These are phyloP conservation scores for Apiospora sp. DNA, from an alignment of 2,329 filamentous ascomycete species.

Conservation along the genomic window DNA sequence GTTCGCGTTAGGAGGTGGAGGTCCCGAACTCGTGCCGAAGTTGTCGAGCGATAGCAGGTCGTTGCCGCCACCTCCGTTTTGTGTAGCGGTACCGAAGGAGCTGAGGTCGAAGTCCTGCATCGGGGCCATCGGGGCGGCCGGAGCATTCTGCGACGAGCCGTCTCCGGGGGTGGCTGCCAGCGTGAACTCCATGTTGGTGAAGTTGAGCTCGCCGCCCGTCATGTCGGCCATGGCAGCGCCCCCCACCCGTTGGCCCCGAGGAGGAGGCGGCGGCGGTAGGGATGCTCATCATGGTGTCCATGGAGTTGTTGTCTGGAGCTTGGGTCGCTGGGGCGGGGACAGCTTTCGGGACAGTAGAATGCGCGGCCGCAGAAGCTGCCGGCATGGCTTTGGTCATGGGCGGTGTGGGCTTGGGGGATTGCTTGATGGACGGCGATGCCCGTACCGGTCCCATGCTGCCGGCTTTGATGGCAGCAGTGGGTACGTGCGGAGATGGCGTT, in stretches of 20 bases:
- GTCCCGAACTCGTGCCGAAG: constrained; percentile 10
- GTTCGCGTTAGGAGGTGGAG: background rate
- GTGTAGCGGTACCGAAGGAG: constrained; percentile 46
- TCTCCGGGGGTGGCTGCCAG: constrained; percentile 52
- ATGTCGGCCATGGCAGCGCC: constrained; percentile 31
- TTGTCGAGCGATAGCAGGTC: constrained; percentile 34
- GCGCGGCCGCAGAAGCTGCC: constrained; percentile 32
- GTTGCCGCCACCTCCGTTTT: constrained; percentile 33
- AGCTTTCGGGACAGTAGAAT: constrained; percentile 31
- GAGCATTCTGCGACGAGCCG: constrained; percentile 38
- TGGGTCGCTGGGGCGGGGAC: constrained; percentile 36
- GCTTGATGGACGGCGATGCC: constrained; percentile 3
- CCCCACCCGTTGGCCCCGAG: constrained; percentile 23
- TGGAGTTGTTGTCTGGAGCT: constrained; percentile 33
- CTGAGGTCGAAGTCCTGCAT: constrained; percentile 56
- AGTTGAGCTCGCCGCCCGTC: constrained; percentile 53
- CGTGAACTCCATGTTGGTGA: constrained; percentile 65
- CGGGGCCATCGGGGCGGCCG: constrained; percentile 45
- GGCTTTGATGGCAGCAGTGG: constrained; percentile 21
- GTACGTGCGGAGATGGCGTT: background rate
- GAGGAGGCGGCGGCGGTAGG: constrained; percentile 27
- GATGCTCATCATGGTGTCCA: constrained; percentile 32
- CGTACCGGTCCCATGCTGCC: constrained; percentile 33
- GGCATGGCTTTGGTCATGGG: constrained; percentile 29
- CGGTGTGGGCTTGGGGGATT: constrained; percentile 32